Evolutionary conservation across 2,329 filamentous ascomycete species (phyloP).

Genomic region (Colletotrichum sp.): DNA sequence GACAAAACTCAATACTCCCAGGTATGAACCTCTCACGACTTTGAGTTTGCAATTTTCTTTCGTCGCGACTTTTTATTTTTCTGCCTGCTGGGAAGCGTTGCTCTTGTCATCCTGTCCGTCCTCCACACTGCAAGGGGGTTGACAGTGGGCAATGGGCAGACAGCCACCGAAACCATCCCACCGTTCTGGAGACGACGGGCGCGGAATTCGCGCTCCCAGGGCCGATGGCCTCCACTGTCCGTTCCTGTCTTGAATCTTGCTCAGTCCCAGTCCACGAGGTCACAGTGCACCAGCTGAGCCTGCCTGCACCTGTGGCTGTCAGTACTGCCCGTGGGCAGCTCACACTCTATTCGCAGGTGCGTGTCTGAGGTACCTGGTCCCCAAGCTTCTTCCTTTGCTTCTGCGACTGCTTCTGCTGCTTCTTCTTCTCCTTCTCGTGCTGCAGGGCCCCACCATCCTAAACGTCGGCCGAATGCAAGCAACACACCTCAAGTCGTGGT

Average conservation of each 20-base stretch:
- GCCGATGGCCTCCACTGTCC: background rate
- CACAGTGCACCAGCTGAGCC: background rate
- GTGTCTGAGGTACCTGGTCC: background rate
- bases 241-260: background rate
- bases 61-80: background rate
- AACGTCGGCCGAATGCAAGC: slow-evolving; percentile 14
- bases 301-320: background rate
- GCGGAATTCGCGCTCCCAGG: background rate
- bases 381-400: background rate
- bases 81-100: background rate
- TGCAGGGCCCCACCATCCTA: background rate
- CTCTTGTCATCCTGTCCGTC: background rate
- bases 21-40: background rate
- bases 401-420: background rate
- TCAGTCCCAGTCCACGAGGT: background rate
- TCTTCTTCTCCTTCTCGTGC: background rate
- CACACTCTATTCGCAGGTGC: background rate
- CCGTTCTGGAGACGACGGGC: background rate
- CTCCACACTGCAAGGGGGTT: slow-evolving; percentile 2
- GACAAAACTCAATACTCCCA: background rate
- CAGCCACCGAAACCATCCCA: slow-evolving; percentile 5
- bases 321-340: background rate
- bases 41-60: background rate
- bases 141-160: slow-evolving; percentile 14
- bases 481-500: background rate